Conservation (phyloP, 805 yeast genomes). For the Teunomyces tritomae region DNA sequence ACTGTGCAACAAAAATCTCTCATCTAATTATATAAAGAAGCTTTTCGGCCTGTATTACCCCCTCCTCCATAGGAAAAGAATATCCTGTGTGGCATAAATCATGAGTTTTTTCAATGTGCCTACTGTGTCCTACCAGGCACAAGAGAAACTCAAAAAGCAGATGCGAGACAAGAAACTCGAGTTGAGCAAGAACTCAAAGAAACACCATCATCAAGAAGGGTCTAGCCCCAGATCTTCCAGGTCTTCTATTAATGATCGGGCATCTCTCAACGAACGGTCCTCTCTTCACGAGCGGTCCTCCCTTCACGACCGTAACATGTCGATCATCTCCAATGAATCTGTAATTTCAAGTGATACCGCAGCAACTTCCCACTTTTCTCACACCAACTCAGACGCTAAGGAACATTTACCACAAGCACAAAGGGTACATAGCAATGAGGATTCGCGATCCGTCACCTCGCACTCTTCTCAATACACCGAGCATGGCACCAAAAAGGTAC, state of each 20-base stretch:
- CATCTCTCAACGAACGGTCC: too few relatives aligned
- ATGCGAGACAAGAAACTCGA: constrained; percentile 9
- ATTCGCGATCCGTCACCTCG: not conserved
- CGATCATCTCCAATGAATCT: constrained; percentile 4
- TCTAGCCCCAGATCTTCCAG: not conserved
- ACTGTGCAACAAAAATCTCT: not conserved
- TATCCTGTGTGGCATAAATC: not conserved
- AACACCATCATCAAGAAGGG: not conserved
- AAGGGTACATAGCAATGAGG: not conserved
- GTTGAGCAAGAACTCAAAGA: not conserved
- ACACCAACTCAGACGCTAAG: not conserved
- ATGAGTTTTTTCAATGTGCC: constrained; percentile 17
- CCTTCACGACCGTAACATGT: constrained; percentile 1
- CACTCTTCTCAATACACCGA: not conserved
- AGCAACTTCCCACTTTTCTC: constrained; percentile 2
- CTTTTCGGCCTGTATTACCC: not conserved
- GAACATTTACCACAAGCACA: not conserved
- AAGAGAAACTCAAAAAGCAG: constrained; percentile 15
- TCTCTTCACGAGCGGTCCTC: not conserved
- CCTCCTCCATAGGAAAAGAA: not conserved
- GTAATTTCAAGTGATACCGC: constrained; percentile 4
- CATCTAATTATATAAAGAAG: not conserved
- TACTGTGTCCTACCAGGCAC: constrained; percentile 15
- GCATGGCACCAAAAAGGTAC: constrained; percentile 4
- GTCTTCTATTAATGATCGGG: not conserved